Evolutionary conservation across 1,284 basidiomycete species (phyloP), one percentile per base, ranked within the genome.

Genomic region (Sphaerobolus stellatus): DNA sequence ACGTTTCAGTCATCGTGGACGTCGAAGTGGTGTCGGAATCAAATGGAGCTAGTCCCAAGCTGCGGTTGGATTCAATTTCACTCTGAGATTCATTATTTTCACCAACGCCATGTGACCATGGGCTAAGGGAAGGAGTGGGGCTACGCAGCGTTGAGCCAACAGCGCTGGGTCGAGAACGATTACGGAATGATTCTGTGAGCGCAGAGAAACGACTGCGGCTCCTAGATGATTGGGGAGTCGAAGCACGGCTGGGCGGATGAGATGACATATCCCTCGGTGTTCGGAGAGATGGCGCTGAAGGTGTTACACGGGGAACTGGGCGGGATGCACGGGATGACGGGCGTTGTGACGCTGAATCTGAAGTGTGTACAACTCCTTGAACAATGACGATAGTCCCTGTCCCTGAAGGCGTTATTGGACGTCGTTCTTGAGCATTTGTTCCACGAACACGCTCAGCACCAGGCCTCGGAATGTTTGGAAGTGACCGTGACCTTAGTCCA

Each of bases 321-420:
- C 24, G 52, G 50, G 3, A 46, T 41, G 49, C 34, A 57, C 40
- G 46, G 1, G 31, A 28, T 40, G 48, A 45, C 38, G 52, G 18
- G 31, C 46, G 25, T 45, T 68, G 53, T 29, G 76, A 74, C 4
- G 78, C 72, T 6, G 79, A 76, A 65, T 88, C 86, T 9, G 84
- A 84, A 0, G 88, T 90, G 59, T 90, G 87, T 1, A 90, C 88
- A 41, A 90, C 86, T 44, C 87, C 87, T 68, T 90, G 87, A 0
- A 90, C 87, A 30, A 90, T 84, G 30, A 90, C 88, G 7, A 90
- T 76, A 1, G 88, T 88, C 18, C 87, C 52, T 16, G 52, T 54
- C n/a, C 47, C 86, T 1, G 85, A 82, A 2, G 86, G 83, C 31
- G 86, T 85, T 63, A 88, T 87, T 56, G 77, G 77, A 28, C 77